Conservation (phyloP, 805 yeast species). For the Cyberlindnera sargentensis region DNA sequence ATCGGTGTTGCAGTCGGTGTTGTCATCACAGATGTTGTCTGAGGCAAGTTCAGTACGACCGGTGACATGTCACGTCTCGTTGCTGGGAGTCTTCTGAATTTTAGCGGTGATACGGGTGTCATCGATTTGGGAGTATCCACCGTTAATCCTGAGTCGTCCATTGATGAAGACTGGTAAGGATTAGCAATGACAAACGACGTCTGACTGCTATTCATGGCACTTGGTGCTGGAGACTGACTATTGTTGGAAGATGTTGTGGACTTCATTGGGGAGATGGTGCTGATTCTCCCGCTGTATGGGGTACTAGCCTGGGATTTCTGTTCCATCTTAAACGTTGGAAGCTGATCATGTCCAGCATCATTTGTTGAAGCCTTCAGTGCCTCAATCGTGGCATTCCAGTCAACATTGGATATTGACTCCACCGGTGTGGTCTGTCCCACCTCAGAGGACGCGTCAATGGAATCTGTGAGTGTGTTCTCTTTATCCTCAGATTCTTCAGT, state of each 20-base stretch:
- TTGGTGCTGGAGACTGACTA: slow-evolving; percentile 2
- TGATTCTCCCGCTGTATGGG: slow-evolving; percentile 15
- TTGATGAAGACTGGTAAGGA: background rate
- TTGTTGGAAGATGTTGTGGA: background rate
- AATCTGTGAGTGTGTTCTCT: background rate
- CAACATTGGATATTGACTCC: slow-evolving; percentile 7
- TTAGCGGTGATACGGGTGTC: slow-evolving; percentile 9
- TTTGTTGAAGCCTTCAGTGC: slow-evolving; percentile 8
- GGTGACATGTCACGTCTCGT: background rate
- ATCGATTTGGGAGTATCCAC: slow-evolving; percentile 2
- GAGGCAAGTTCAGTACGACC: no score
- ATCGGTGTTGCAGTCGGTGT: slow-evolving; percentile 1
- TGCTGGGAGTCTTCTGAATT: background rate
- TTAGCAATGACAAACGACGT: background rate
- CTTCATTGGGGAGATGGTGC: slow-evolving; percentile 9
- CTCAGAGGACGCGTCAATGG: background rate
- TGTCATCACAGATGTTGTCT: background rate
- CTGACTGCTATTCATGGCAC: slow-evolving; percentile 1
- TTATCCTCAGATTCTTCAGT: background rate
- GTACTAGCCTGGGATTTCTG: slow-evolving; percentile 4
- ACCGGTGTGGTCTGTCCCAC: background rate
- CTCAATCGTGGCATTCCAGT: slow-evolving; percentile 20
- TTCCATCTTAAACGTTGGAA: background rate
- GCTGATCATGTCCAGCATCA: background rate
- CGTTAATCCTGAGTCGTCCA: background rate